Evolutionary conservation across 495 filamentous ascomycete species (phyloP).

Genomic region (Neurospora cerealis): DNA sequence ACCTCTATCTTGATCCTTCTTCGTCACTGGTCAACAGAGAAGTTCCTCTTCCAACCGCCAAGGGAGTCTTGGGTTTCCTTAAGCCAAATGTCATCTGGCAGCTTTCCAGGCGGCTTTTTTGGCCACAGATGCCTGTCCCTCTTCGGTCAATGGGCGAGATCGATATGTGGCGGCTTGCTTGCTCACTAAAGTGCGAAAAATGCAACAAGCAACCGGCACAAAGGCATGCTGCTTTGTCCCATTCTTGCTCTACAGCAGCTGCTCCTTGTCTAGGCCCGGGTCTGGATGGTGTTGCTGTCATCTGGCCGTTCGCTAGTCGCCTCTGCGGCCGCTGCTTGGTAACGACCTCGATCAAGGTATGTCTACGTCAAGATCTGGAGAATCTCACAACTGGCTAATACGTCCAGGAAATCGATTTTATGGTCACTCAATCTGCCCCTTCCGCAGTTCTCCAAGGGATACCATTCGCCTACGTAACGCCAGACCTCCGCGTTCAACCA

Average conservation of each 20-base stretch:
- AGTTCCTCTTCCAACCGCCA: slow-evolving; percentile 11
- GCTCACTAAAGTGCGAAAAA: slow-evolving; percentile 43
- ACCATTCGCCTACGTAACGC: slow-evolving; percentile 53
- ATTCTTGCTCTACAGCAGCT: slow-evolving; percentile 8
- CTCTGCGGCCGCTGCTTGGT: slow-evolving; percentile 54
- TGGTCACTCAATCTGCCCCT: slow-evolving; percentile 47
- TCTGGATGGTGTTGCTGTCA: slow-evolving; percentile 35
- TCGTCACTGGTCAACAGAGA: slow-evolving; percentile 17
- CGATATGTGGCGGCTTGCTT: slow-evolving; percentile 53
- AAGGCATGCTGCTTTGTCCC: not conserved
- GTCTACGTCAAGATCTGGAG: slow-evolving; percentile 3
- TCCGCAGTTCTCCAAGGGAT: slow-evolving; percentile 50
- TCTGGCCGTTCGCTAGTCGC: slow-evolving; percentile 58
- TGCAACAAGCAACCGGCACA: slow-evolving; percentile 29
- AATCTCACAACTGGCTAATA: slow-evolving; percentile 9
- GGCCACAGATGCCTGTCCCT: slow-evolving; percentile 46
- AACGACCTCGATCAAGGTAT: slow-evolving; percentile 48
- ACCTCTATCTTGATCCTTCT: slow-evolving; percentile 39
- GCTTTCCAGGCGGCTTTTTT: slow-evolving; percentile 44
- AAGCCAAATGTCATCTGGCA: slow-evolving; percentile 50
- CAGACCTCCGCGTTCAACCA: slow-evolving; percentile 44
- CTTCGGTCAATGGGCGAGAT: slow-evolving; percentile 45
- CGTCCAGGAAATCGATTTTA: slow-evolving; percentile 53
- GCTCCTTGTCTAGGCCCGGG: slow-evolving; percentile 44
- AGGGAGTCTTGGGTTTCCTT: slow-evolving; percentile 16